Evolutionary conservation across 192 early-diverging fungal species (phyloP).

Genomic region (Gonapodya sp.): DNA sequence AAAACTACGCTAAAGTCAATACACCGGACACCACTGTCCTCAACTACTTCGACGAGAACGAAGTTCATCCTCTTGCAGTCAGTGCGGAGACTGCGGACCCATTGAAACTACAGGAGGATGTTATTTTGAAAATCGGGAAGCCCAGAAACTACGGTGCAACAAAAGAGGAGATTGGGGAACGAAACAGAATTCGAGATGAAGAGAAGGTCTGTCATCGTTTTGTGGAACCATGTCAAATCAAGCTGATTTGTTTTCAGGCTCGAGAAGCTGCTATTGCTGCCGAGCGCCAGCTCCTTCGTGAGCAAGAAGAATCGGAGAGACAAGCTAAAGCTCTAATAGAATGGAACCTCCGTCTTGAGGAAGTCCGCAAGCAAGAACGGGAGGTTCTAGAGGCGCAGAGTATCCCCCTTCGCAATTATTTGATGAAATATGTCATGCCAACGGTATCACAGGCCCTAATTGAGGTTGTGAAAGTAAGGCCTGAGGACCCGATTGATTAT

Average conservation of each 20-base stretch:
- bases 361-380: constrained; percentile 52
- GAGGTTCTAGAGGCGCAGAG: constrained; percentile 53
- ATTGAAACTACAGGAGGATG: constrained; percentile 13
- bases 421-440: constrained; percentile 55
- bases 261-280: constrained; percentile 31
- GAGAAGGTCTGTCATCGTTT: constrained; percentile 21
- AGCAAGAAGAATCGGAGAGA: constrained; percentile 43
- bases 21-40: constrained; percentile 47
- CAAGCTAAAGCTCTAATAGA: constrained; percentile 43
- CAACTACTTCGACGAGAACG: constrained; percentile 54
- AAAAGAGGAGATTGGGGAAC: constrained; percentile 40
- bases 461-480: constrained; percentile 49
- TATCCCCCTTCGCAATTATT: constrained; percentile 46
- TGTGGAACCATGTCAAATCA: background rate
- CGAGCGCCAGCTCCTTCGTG: constrained; percentile 32
- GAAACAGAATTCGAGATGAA: constrained; percentile 31
- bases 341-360: constrained; percentile 47
- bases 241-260: constrained; percentile 18
- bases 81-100: constrained; percentile 23
- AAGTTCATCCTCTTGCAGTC: constrained; percentile 37
- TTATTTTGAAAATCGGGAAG: constrained; percentile 31
- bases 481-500: constrained; percentile 27
- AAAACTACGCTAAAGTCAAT: constrained; percentile 38
- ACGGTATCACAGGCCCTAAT: constrained; percentile 50
- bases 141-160: constrained; percentile 54